These are phyloP conservation scores for Starmerella asiatica DNA, from an alignment of 805 yeast species.

Conservation along the genomic window DNA sequence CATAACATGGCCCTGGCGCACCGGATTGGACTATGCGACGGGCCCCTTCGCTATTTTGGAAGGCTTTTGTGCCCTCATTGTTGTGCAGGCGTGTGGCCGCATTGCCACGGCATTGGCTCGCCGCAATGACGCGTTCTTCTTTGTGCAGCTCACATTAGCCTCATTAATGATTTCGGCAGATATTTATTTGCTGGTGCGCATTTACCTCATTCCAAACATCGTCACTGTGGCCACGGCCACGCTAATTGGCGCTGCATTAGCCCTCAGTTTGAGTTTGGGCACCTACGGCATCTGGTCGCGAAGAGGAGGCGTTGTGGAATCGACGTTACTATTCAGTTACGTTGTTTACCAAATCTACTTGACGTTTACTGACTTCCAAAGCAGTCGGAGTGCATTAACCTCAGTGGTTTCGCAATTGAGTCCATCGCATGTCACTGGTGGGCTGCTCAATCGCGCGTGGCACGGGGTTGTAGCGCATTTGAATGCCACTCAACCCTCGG, in stretches of 20 bases:
- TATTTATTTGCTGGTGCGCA: slow-evolving; percentile 64
- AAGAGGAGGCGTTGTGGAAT: slow-evolving; percentile 80
- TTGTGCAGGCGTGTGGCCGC: slow-evolving; percentile 88
- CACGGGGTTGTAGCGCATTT: background rate
- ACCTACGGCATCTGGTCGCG: slow-evolving; percentile 72
- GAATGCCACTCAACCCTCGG: background rate
- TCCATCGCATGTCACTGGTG: no score
- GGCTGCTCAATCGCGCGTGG: background rate
- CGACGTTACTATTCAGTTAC: slow-evolving; percentile 74
- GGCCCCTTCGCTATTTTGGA: slow-evolving; percentile 80
- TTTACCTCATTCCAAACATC: slow-evolving; percentile 57
- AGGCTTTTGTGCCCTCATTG: slow-evolving; percentile 80
- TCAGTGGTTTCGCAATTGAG: background rate
- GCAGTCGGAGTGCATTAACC: background rate
- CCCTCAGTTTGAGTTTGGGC: slow-evolving; percentile 60
- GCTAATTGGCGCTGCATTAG: slow-evolving; percentile 70
- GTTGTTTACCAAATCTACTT: slow-evolving; percentile 87
- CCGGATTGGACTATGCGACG: slow-evolving; percentile 62
- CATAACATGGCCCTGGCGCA: slow-evolving; percentile 54
- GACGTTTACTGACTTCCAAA: slow-evolving; percentile 73
- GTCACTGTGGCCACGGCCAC: slow-evolving; percentile 66
- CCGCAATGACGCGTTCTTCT: slow-evolving; percentile 69
- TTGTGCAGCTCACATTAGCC: slow-evolving; percentile 54
- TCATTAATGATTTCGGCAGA: slow-evolving; percentile 67
- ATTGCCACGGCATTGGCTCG: slow-evolving; percentile 49